Evolutionary conservation across 1,284 basidiomycete species (phyloP), one percentile per base, ranked within the genome.

Genomic region (Cryptococcus jaspeensis): DNA sequence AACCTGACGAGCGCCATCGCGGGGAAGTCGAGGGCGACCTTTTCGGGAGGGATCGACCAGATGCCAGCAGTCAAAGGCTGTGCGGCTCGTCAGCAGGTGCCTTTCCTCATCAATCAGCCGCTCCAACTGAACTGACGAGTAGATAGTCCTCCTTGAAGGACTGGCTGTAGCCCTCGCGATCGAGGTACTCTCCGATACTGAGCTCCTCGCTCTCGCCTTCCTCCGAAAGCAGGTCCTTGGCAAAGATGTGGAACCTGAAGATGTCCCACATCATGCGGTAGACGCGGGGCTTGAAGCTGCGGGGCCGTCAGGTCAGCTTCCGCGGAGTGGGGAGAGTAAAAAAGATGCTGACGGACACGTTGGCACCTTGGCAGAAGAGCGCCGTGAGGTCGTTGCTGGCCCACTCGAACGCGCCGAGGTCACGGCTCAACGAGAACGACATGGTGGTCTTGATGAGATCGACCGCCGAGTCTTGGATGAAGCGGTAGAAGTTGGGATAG

Each of bases 1-100:
- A 90, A 89, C 61, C 85, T 83, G 42, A 88, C 84, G 67, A 90
- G 74, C 0, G 88, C 89, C 23, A 80, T 79, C 0, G 84, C 87
- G 3, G 88, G 88, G 67, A 90, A 89, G 58, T 87, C 84, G 44
- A 85, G 72, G 5, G 84, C 80, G 58, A 86, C 87, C 59, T 84
- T 84, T 62, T 86, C 84, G 7, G 88, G 85, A 0, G 87, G 86
- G 0, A 87, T 89, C 50, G 84, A 87, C 88, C 88, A 91, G 51
- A 90, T 86, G 3, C 85, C 85, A 1, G 87, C 86, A 15, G 85
- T 87, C 85, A 89, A 87, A 0, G 87, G 87, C 87, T 89, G 58
- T 50, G 5, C 2, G 11, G 22, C 25, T 5, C 20, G 12, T 41
- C 12, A 41, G 40, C 40, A 20, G 22, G 8, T 23, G n/a, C 9